These are phyloP conservation scores for Amanita pallidorosea DNA, from an alignment of 768 basidiomycete genomes.

Conservation along the genomic window DNA sequence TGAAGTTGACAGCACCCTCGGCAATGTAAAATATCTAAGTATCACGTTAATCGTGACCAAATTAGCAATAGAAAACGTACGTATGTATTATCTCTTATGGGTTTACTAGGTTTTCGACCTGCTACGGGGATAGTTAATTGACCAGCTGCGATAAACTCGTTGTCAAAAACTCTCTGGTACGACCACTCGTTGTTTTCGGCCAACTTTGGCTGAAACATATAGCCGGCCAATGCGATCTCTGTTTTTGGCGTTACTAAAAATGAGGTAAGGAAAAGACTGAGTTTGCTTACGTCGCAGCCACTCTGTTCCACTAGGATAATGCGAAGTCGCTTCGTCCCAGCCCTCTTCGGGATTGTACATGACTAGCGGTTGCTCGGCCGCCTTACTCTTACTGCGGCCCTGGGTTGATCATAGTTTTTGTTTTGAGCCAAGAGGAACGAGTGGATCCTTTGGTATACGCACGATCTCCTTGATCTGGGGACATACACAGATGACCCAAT, in stretches of 20 bases:
- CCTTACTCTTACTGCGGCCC: slow-evolving; percentile 48
- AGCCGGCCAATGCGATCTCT: slow-evolving; percentile 76
- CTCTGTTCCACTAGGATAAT: slow-evolving; percentile 50
- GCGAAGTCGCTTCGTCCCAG: slow-evolving; percentile 75
- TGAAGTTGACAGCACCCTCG: too few species aligned
- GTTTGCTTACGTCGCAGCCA: slow-evolving; percentile 6
- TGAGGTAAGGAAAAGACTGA: slow-evolving; percentile 1
- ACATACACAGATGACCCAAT: slow-evolving; percentile 20
- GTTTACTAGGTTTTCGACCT: too few species aligned
- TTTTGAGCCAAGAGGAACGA: slow-evolving; percentile 25
- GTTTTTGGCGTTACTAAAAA: slow-evolving; percentile 3
- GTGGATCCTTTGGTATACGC: slow-evolving; percentile 32
- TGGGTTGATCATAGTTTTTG: slow-evolving; percentile 25
- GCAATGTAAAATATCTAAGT: too few species aligned
- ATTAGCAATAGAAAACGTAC: too few species aligned
- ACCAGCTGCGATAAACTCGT: too few species aligned
- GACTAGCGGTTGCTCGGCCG: slow-evolving; percentile 22
- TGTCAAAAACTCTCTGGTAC: too few species aligned
- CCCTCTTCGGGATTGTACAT: slow-evolving; percentile 53
- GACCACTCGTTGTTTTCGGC: slow-evolving; percentile 37
- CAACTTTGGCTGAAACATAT: slow-evolving; percentile 49
- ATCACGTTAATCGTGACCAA: too few species aligned
- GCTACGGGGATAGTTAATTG: too few species aligned
- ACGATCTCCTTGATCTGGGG: too few species aligned
- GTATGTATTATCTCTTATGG: too few species aligned